Percentiles rank a stretch among this genome's conserved stretches.
phyloP scores from a whole-genome alignment of 1,284 basidiomycete species.

The Mycocalia duriaeana region DNA sequence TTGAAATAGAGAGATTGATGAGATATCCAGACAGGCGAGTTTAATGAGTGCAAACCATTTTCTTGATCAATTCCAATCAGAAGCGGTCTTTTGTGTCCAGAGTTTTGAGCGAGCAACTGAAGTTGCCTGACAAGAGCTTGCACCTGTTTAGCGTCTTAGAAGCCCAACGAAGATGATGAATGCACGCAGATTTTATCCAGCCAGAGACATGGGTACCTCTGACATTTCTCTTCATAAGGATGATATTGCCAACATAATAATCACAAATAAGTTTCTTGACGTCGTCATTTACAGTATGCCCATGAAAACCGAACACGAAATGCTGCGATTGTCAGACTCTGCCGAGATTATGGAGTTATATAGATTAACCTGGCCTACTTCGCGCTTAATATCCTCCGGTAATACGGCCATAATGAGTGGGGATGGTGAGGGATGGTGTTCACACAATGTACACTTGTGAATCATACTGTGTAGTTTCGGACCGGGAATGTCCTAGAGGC shows the following conservation, averaged over 20 bases:
- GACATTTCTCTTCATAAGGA: constrained; percentile 66
- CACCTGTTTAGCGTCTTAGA: constrained; percentile 46
- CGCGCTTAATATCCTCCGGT: constrained; percentile 36
- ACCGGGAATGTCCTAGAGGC: no score
- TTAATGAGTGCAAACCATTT: constrained; percentile 39
- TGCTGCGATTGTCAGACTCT: constrained; percentile 35
- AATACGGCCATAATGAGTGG: constrained; percentile 11
- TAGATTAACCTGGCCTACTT: constrained; percentile 48
- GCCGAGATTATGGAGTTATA: neutral
- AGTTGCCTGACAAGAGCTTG: constrained; percentile 41
- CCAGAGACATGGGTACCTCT: constrained; percentile 33
- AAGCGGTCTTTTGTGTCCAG: constrained; percentile 50
- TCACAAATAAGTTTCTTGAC: constrained; percentile 53
- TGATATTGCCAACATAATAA: constrained; percentile 62
- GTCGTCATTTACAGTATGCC: constrained; percentile 46
- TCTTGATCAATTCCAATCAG: constrained; percentile 72
- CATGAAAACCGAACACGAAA: constrained; percentile 67
- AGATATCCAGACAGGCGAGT: neutral
- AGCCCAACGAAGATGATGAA: neutral
- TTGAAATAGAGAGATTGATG: constrained; percentile 1
- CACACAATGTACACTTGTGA: no score
- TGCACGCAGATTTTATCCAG: neutral
- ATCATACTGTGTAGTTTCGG: no score
- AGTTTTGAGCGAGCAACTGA: constrained; percentile 50
- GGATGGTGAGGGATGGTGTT: no score